Base-by-base conservation (phyloP, 106 monocot species). In the Posidonia australis region DNA sequence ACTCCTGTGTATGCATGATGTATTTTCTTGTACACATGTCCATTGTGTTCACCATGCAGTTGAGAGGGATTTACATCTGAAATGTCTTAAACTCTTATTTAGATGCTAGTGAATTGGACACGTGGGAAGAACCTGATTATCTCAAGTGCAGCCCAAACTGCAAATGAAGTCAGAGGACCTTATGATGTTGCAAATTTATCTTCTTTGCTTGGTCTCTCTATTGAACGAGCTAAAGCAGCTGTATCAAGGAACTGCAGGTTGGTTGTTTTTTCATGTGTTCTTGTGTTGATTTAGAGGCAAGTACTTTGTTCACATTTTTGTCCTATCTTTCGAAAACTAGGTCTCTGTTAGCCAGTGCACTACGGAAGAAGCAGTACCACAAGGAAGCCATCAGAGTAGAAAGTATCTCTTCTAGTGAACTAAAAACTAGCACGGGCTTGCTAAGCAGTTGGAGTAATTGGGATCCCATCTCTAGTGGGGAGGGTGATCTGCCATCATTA, bases 41-140 rank as follows among this genome's bases (percentile, higher is more conserved):
- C 7, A 7, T 36, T 2, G 36, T 36, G 36, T 36, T 36, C 36
- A 36, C 2, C 36, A 36, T 36, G 36, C 36, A 36, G 36, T 58
- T 58, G 16, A 29, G 13, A 13, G 26, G 26, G 28, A 58, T 27
- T 28, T 28, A 30, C 28, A 58, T 28, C 25, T 31, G 58, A 58
- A 17, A 58, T 58, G 58, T 26, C 44, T 45, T 13, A 49, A 2
- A 17, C 13, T 13, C 49, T 17, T 43, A 46, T 36, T 54, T 67
- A 98, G 96, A 60, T 85, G 26, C 70, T 98, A 22, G 82, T 78
- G 32, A 84, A 83, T 54, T 87, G 84, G 87, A 90, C 84, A 10
- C 76, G 75, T 44, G 96, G 87, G 29, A 98, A 85, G 46, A 98
- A 90, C 67, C 66, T 98, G 42, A 87, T 98, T 43, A 70, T 98